Percentiles rank a stretch among this genome's conserved stretches.
phyloP scores from a whole-genome alignment of 2,329 filamentous ascomycete species.

The Microcyclospora tardicrescens region DNA sequence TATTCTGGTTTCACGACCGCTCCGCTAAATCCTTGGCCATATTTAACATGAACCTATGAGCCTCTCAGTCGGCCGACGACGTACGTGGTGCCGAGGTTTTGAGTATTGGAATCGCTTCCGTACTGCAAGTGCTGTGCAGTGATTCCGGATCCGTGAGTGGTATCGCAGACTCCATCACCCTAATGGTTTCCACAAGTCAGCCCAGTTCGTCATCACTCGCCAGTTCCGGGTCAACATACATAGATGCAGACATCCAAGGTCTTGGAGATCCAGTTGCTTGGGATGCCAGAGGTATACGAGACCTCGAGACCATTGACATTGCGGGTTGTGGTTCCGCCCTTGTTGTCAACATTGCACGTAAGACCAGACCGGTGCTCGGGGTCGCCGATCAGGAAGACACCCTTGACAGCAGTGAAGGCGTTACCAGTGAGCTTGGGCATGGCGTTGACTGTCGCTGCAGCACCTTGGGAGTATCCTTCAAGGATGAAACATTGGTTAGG shows the following conservation, averaged over 20 bases:
- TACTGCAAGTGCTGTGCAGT: slow-evolving; percentile 22
- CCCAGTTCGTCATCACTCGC: neutral
- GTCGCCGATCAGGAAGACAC: slow-evolving; percentile 25
- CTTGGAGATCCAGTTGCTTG: slow-evolving; percentile 22
- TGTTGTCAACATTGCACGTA: slow-evolving; percentile 25
- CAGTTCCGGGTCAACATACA: slow-evolving; percentile 10
- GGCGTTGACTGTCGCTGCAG: slow-evolving; percentile 24
- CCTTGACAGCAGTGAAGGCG: slow-evolving; percentile 24
- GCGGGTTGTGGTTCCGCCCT: slow-evolving; percentile 21
- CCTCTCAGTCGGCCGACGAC: slow-evolving; percentile 9
- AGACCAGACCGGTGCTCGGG: slow-evolving; percentile 22
- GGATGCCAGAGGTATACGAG: slow-evolving; percentile 12
- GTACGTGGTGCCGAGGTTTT: slow-evolving; percentile 19
- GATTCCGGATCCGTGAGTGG: slow-evolving; percentile 21
- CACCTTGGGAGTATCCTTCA: slow-evolving; percentile 27
- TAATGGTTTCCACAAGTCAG: slow-evolving; percentile 2
- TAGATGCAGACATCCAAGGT: slow-evolving; percentile 26
- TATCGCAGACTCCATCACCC: slow-evolving; percentile 27
- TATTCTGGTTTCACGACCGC: no score
- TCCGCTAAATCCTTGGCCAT: no score
- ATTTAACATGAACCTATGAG: neutral
- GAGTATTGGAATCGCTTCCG: slow-evolving; percentile 13
- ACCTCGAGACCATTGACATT: slow-evolving; percentile 18
- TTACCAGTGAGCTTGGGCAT: slow-evolving; percentile 21
- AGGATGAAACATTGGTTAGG: slow-evolving; percentile 25